These are phyloP conservation scores for Alternaria dauci DNA, from an alignment of 2,329 filamentous ascomycete genomes.

Conservation along the genomic window DNA sequence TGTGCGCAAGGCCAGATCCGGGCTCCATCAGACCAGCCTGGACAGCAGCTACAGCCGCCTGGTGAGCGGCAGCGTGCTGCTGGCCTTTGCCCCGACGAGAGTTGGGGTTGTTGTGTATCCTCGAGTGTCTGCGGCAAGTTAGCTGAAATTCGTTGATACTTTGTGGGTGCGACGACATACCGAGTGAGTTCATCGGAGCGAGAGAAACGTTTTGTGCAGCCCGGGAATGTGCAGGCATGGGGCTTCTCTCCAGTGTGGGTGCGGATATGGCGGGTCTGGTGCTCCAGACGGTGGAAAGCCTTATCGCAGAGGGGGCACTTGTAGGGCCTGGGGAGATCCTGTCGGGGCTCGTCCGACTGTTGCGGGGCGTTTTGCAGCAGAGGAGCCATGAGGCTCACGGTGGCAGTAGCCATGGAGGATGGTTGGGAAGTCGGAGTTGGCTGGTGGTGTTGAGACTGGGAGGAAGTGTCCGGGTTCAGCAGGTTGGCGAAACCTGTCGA, in stretches of 20 bases:
- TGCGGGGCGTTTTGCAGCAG: slow-evolving; percentile 66
- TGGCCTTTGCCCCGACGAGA: slow-evolving; percentile 91
- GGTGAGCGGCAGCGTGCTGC: slow-evolving; percentile 65
- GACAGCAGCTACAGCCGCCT: slow-evolving; percentile 63
- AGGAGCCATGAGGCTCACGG: slow-evolving; percentile 60
- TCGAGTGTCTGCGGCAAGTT: slow-evolving; percentile 74
- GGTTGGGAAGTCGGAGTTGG: slow-evolving; percentile 15
- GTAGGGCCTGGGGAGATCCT: slow-evolving; percentile 93
- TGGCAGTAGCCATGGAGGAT: slow-evolving; percentile 54
- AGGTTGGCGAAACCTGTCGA: slow-evolving; percentile 50
- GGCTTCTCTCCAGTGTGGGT: slow-evolving; percentile 99
- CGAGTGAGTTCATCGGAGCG: slow-evolving; percentile 91
- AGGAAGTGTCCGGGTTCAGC: slow-evolving; percentile 47
- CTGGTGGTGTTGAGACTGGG: slow-evolving; percentile 23
- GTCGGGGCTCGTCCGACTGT: slow-evolving; percentile 65
- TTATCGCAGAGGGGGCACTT: slow-evolving; percentile 98
- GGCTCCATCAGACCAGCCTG: slow-evolving; percentile 62
- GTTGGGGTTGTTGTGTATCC: slow-evolving; percentile 99
- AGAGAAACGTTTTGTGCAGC: slow-evolving; percentile 96
- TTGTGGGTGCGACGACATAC: slow-evolving; percentile 18
- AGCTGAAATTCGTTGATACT: slow-evolving; percentile 6
- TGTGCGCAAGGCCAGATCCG: slow-evolving; percentile 60
- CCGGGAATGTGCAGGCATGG: slow-evolving; percentile 92
- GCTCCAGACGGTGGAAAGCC: slow-evolving; percentile 96
- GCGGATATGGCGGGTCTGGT: slow-evolving; percentile 90